Conservation (phyloP, 192 early-diverging fungal species). For the Entrophospora sp. region DNA sequence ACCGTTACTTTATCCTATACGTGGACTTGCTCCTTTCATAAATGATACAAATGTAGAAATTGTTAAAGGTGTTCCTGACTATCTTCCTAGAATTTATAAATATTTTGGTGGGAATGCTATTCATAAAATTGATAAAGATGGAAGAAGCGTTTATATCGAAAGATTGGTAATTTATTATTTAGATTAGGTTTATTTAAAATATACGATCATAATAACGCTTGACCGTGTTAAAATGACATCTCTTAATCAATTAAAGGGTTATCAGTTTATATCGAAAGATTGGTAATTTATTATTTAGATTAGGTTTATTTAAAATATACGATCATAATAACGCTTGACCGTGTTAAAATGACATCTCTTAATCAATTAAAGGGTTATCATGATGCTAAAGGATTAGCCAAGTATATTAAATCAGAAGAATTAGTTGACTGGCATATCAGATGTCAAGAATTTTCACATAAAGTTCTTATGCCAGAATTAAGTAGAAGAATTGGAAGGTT, state of each 20-base stretch:
- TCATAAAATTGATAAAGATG: slow-evolving; percentile 87
- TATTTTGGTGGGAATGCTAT: slow-evolving; percentile 64
- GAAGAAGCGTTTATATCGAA: slow-evolving; percentile 89
- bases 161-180: slow-evolving; percentile 49
- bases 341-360: not conserved
- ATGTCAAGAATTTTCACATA: slow-evolving; percentile 63
- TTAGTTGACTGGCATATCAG: slow-evolving; percentile 58
- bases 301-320: no score
- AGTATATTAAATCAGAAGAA: slow-evolving; percentile 49
- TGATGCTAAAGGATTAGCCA: slow-evolving; percentile 56
- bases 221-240: no score
- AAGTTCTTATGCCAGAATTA: slow-evolving; percentile 70
- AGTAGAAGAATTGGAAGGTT: slow-evolving; percentile 49
- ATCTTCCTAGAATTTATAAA: slow-evolving; percentile 48
- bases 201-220: no score
- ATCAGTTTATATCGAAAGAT: slow-evolving; percentile 84
- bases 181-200: no score
- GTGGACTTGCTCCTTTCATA: slow-evolving; percentile 48
- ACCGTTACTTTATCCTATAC: slow-evolving; percentile 56
- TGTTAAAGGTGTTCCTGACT: slow-evolving; percentile 48
- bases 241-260: slow-evolving; percentile 31
- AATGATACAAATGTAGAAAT: slow-evolving; percentile 58
- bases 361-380: slow-evolving; percentile 42
- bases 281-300: slow-evolving; percentile 40
- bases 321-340: no score